A percentile compares a stretch with the other conserved stretches of the same genome.
phyloP scores from a whole-genome alignment of 2,329 filamentous ascomycete genomes.

The Ophiostoma sp. region DNA sequence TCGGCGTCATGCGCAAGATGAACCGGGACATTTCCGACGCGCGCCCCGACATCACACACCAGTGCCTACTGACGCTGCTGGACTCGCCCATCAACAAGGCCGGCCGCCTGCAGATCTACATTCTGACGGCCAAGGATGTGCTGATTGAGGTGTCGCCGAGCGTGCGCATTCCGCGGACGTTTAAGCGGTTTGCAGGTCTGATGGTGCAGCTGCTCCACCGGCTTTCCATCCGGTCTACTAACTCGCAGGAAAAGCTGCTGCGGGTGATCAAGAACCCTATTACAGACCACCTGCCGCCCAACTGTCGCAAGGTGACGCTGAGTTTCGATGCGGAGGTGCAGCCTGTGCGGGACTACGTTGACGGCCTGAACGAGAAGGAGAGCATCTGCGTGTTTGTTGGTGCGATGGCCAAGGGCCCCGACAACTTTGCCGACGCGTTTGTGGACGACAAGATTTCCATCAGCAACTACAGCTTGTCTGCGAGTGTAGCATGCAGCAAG shows the following conservation, averaged over 20 bases:
- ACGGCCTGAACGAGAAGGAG: conserved; percentile 70
- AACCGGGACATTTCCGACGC: conserved; percentile 97
- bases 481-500: conserved; percentile 98
- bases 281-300: conserved; percentile 90
- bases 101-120: conserved; percentile 95
- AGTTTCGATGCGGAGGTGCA: conserved; percentile 89
- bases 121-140: conserved; percentile 94
- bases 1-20: conserved; percentile 99
- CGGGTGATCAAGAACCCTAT: conserved; percentile 98
- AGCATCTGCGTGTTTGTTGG: conserved; percentile 97
- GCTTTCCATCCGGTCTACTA: conserved; percentile 91
- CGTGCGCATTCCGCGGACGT: conserved; percentile 93
- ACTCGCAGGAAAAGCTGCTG: conserved; percentile 93
- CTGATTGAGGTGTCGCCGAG: conserved; percentile 98
- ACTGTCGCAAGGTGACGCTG: conserved; percentile 95
- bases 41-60: conserved; percentile 94
- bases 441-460: conserved; percentile 98
- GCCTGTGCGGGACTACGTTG: conserved; percentile 82
- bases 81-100: conserved; percentile 99
- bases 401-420: conserved; percentile 94
- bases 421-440: conserved; percentile 89
- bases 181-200: conserved; percentile 96
- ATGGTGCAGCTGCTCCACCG: conserved; percentile 98
- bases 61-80: conserved; percentile 95
- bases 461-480: conserved; percentile 95